Evolutionary conservation across 2,329 filamentous ascomycete genomes (phyloP).

Genomic region (Pseudogymnoascus sp.): DNA sequence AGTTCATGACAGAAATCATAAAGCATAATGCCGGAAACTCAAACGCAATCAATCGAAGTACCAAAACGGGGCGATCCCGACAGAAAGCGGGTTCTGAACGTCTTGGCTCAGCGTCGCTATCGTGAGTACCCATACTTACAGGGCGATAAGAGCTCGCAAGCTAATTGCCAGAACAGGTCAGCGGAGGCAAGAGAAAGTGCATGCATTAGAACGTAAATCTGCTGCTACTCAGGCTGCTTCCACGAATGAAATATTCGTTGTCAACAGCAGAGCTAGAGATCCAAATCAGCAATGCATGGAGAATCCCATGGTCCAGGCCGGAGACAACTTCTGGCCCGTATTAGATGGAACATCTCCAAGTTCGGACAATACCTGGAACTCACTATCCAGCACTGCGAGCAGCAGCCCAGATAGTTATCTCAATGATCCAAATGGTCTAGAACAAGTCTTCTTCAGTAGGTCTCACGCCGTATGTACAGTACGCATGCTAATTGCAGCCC

Average conservation of each 20-base stretch:
- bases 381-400: background rate
- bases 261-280: background rate
- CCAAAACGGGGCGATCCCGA: constrained; percentile 10
- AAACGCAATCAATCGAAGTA: background rate
- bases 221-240: background rate
- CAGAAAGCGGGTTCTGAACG: constrained; percentile 12
- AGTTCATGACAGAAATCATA: background rate
- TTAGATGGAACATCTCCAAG: constrained; percentile 9
- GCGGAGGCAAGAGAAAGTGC: constrained; percentile 12
- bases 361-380: constrained; percentile 9
- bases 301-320: background rate
- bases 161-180: constrained; percentile 9
- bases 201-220: constrained; percentile 11
- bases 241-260: background rate
- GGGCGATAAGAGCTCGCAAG: background rate
- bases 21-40: constrained; percentile 13
- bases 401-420: constrained; percentile 7
- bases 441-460: constrained; percentile 9
- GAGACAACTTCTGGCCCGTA: constrained; percentile 3
- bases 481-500: background rate
- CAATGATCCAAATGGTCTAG: background rate
- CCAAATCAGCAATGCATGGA: background rate
- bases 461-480: background rate
- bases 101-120: constrained; percentile 13
- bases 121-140: constrained; percentile 4